These are phyloP conservation scores for Rhodotorula sp. DNA, from an alignment of 1,284 basidiomycete genomes.

Conservation along the genomic window DNA sequence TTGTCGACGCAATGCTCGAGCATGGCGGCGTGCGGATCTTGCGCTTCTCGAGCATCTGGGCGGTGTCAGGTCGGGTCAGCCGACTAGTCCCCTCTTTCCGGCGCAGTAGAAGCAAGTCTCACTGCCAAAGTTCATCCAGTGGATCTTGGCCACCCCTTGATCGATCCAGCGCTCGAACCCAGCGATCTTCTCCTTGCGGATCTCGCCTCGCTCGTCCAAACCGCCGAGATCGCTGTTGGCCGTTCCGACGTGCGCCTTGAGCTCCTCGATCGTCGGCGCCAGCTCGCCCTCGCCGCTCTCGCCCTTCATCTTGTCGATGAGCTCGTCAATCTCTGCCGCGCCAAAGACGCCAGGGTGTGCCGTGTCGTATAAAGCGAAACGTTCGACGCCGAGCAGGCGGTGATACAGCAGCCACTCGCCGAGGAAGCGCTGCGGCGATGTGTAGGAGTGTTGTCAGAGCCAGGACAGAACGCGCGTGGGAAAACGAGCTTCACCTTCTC, in stretches of 20 bases:
- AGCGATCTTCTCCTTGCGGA: conserved; percentile 23
- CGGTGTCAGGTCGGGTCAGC: neutral
- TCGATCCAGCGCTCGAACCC: conserved; percentile 37
- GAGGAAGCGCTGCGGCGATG: conserved; percentile 20
- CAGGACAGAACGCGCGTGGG: neutral
- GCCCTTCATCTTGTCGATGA: conserved; percentile 22
- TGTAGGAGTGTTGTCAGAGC: neutral
- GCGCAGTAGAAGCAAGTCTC: neutral
- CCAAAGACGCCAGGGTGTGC: conserved; percentile 27
- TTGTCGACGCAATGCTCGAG: conserved; percentile 23
- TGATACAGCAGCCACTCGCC: conserved; percentile 37
- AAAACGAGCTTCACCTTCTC: conserved; percentile 8
- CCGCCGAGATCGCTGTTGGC: conserved; percentile 16
- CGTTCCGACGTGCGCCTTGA: conserved; percentile 24
- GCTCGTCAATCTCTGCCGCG: conserved; percentile 29
- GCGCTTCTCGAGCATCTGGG: conserved; percentile 2
- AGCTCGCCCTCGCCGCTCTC: conserved; percentile 26
- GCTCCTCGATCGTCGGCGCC: conserved; percentile 31
- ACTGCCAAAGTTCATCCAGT: conserved; percentile 35
- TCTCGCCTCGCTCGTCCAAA: conserved; percentile 23
- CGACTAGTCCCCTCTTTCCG: neutral
- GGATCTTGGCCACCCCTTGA: conserved; percentile 19
- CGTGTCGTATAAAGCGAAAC: conserved; percentile 35
- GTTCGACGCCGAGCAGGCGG: conserved; percentile 30
- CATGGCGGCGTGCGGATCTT: conserved; percentile 24